Base-by-base conservation (phyloP, 805 yeast species). In the Candida sphagnicola region DNA sequence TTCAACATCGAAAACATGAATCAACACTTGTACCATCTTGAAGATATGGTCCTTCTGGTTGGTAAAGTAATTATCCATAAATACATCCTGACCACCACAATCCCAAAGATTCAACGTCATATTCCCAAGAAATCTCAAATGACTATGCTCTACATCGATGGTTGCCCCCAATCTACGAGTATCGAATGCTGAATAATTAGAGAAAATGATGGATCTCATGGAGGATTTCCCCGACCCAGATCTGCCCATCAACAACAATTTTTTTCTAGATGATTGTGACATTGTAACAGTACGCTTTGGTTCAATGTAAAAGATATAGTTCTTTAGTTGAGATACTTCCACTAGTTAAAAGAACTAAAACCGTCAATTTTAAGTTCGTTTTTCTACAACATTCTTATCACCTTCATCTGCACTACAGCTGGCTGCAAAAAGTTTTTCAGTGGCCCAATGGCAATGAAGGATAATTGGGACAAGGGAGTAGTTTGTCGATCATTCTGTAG, bases 181-280 rank as follows among this genome's bases (percentile, higher is more conserved):
- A 57, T 93, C 99, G 56, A 91, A 86, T 0, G 99, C 99, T 2
- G 96, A 86, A 61, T 93, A 93, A 56, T 93, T 93, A 51, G 95
- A 82, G 61, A 93, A 93, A 48, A 93, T 93, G 44, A 93, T 91
- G 33, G 95, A 87, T 51, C 98, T 73, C 99, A 93, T 93, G 2
- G 97, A 89, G 2, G 96, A 88, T 60, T 93, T 93, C 1, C 99
- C 99, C 4, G 96, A 87, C 31, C 99, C 98, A 18, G 95, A 83
- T 32, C 98, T 83, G 65, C 98, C 97, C 85, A 79, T 64, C 28
- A 69, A 50, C 28, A 72, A 59, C 36, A 68, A 61, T 52, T 69
- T 69, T 56, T 69, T 68, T 21, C 73, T 50, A 8, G 65, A 58
- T 11, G 64, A 52, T 24, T 46, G 47, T 31, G 62, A 56, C 65